Percentiles rank a stretch among this genome's conserved stretches.
These are phyloP conservation scores for Moesziomyces aphidis DNA, from an alignment of 1,284 basidiomycete genomes.

Conservation along the genomic window DNA sequence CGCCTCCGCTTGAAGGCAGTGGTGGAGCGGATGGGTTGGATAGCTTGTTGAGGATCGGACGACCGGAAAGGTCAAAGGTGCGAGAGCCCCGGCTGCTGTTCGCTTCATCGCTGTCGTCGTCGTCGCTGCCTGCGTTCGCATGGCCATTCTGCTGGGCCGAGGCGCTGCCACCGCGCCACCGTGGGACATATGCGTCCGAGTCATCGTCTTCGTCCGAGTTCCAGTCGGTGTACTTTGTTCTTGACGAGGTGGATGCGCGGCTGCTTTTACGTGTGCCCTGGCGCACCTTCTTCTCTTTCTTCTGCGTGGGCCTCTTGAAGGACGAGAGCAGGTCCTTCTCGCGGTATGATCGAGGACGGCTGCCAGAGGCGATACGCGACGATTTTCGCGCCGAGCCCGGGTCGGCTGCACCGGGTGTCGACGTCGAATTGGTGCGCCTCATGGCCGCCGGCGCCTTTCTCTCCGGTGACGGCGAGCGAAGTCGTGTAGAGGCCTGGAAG, in stretches of 20 bases:
- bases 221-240: constrained; percentile 44
- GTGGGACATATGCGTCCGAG: constrained; percentile 38
- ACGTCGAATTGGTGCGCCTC: constrained; percentile 15
- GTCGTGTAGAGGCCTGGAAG: constrained; percentile 21
- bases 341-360: constrained; percentile 32
- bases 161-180: constrained; percentile 29
- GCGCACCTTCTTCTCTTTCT: constrained; percentile 30
- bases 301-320: constrained; percentile 19
- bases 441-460: constrained; percentile 14
- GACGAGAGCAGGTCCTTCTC: constrained; percentile 28
- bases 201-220: constrained; percentile 44
- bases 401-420: constrained; percentile 10
- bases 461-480: constrained; percentile 39
- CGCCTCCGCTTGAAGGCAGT: constrained; percentile 23
- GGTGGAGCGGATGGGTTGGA: constrained; percentile 42
- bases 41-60: constrained; percentile 39
- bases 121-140: constrained; percentile 6
- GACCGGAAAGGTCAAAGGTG: constrained; percentile 39
- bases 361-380: constrained; percentile 36
- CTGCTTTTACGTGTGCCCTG: constrained; percentile 43
- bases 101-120: constrained; percentile 25
- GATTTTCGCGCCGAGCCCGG: constrained; percentile 31
- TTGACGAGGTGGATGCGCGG: constrained; percentile 23
- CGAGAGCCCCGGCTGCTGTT: constrained; percentile 24
- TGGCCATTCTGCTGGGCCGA: constrained; percentile 2